phyloP scores from a whole-genome alignment of 2,329 filamentous ascomycete species.

The Pseudohalonectria lignicola region DNA sequence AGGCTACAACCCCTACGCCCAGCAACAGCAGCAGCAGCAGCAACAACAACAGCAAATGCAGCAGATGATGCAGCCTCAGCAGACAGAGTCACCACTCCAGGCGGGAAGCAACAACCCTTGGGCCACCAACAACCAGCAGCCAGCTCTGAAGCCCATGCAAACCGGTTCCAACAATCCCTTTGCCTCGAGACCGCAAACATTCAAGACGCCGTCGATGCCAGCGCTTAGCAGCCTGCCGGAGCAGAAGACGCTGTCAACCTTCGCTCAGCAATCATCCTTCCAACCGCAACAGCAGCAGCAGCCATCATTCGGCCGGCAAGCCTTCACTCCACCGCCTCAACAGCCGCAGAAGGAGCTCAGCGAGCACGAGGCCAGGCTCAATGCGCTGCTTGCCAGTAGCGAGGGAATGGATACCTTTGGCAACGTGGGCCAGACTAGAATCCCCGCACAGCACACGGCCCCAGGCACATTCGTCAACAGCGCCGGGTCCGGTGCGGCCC shows the following conservation, averaged over 20 bases:
- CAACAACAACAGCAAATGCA: conserved; percentile 36
- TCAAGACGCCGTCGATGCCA: conserved; percentile 48
- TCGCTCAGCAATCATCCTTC: conserved; percentile 38
- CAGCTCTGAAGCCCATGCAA: conserved; percentile 65
- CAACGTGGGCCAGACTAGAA: conserved; percentile 91
- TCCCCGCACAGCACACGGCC: conserved; percentile 91
- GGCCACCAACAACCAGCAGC: conserved; percentile 53
- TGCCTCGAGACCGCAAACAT: conserved; percentile 54
- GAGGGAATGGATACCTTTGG: conserved; percentile 97
- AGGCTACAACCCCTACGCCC: conserved; percentile 20
- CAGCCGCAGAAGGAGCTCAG: conserved; percentile 44
- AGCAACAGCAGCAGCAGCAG: conserved; percentile 26
- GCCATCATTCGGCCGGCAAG: background rate
- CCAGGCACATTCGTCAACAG: conserved; percentile 96
- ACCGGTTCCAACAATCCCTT: conserved; percentile 99
- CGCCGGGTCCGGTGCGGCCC: conserved; percentile 68
- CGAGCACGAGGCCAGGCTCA: conserved; percentile 65
- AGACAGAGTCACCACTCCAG: conserved; percentile 50
- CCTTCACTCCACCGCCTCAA: conserved; percentile 23
- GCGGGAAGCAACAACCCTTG: conserved; percentile 92
- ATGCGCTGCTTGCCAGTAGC: conserved; percentile 72
- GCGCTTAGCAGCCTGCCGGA: conserved; percentile 69
- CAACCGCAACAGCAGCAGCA: conserved; percentile 27
- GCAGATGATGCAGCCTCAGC: conserved; percentile 29
- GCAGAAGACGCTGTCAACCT: conserved; percentile 61